phyloP scores from a whole-genome alignment of 306 rosid species.

The Macrotyloma uniflorum region DNA sequence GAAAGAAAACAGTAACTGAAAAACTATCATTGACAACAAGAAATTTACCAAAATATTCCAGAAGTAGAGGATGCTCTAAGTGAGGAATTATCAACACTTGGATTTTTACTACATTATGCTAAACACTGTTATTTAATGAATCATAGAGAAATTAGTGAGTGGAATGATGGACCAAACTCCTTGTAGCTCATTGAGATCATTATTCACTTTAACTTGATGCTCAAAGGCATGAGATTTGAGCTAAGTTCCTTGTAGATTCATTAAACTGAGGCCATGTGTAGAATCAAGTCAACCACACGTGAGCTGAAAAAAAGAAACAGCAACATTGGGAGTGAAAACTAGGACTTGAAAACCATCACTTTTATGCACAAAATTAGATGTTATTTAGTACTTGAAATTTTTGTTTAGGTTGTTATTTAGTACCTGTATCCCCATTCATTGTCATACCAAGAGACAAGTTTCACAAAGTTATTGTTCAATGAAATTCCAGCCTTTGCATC shows the following conservation, averaged over 20 bases:
- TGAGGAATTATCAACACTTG: not conserved
- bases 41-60: not conserved
- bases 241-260: conserved; percentile 4
- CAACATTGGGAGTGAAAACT: not conserved
- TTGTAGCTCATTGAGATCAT: conserved; percentile 26
- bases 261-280: conserved; percentile 54
- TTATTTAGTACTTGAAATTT: not conserved
- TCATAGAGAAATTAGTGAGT: not conserved
- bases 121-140: not conserved
- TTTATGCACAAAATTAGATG: not conserved
- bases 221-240: not conserved
- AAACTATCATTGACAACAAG: not conserved
- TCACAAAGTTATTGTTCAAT: conserved; percentile 67
- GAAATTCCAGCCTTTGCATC: conserved; percentile 75
- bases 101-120: not conserved
- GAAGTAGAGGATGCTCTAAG: no score
- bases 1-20: not conserved
- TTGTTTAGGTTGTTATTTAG: not conserved
- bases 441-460: conserved; percentile 75
- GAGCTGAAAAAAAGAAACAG: conserved; percentile 38
- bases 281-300: conserved; percentile 57
- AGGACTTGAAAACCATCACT: not conserved
- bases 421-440: conserved; percentile 72
- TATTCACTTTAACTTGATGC: not conserved
- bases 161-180: not conserved